Base-by-base conservation (phyloP, 139 green algal species). In the Chlamydomonas sphaeroides region DNA sequence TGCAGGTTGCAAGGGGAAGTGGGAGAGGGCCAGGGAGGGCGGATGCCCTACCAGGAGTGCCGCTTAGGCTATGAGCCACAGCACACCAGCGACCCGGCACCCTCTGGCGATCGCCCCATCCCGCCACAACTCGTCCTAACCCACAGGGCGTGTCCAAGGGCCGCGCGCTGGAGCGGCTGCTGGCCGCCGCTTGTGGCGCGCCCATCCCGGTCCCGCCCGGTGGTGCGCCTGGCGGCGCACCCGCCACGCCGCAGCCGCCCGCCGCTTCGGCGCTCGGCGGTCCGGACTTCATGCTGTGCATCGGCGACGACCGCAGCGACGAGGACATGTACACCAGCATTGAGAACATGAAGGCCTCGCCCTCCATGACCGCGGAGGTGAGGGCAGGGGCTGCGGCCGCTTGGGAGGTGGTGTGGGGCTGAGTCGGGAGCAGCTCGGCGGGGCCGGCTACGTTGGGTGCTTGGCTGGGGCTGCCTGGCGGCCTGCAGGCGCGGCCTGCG, bases 291-390 rank as follows among this genome's bases (percentile, higher is more conserved):
- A 92, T 99, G 80, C 89, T 99, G 62, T 98, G 96, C 84, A 94
- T 99, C 35, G 97, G 97, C n/a, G 96, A 99, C 86, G 97, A 99
- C 90, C 83, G 93, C n/a, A 95, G 88, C 32, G 97, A 99, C 73
- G 97, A 99, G 89, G 96, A 99, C 83, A 99, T 99, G 97, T 99
- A 99, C 88, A 92, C 85, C 8, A 86, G 90, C 21, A 95, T 99
- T 18, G 96, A 99, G 83, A 93, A 74, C 82, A 84, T 71, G 81
- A 81, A 65, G 53, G 38, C 57, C 20, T 72, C 61, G 8, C 68
- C 80, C 70, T 91, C 71, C 84, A 91, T 78, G 86, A 72, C 73
- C 0, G 78, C 84, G 25, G 84, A 90, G 83, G 86, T 91, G 77
- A 35, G 87, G 10, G 49, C 25, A 18, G 65, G 36, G 36, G 65